These are phyloP conservation scores for Arxiozyma telluris DNA, from an alignment of 1,139 yeast species.

Conservation along the genomic window DNA sequence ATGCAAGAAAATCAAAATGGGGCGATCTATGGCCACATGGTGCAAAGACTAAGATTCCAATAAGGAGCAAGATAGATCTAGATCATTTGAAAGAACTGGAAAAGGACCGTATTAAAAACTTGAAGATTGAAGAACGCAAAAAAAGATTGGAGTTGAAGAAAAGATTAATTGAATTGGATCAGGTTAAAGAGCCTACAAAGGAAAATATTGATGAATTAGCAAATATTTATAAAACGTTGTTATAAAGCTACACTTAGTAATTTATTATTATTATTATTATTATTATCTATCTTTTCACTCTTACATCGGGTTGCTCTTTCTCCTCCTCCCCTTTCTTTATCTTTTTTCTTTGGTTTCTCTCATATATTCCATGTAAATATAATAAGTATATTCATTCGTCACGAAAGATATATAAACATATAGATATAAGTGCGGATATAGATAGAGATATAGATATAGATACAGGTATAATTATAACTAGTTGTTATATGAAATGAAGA, in stretches of 20 bases:
- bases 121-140: conserved; percentile 16
- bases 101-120: conserved; percentile 24
- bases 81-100: conserved; percentile 24
- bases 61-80: conserved; percentile 27
- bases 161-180: conserved; percentile 3
- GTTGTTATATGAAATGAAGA: too few relatives aligned
- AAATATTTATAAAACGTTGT: background rate
- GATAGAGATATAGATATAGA: too few relatives aligned
- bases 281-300: too few relatives aligned
- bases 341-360: too few relatives aligned
- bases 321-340: background rate
- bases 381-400: background rate
- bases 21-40: conserved; percentile 92
- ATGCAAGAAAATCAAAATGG: conserved; percentile 71
- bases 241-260: background rate
- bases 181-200: background rate
- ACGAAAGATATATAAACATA: too few relatives aligned
- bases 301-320: background rate
- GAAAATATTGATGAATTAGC: background rate
- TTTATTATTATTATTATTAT: too few relatives aligned
- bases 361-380: background rate
- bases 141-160: conserved; percentile 9
- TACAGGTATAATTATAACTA: too few relatives aligned
- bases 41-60: conserved; percentile 48
- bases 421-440: too few relatives aligned